Conservation (phyloP, 768 basidiomycete genomes). For the Kondoa malvinella region DNA sequence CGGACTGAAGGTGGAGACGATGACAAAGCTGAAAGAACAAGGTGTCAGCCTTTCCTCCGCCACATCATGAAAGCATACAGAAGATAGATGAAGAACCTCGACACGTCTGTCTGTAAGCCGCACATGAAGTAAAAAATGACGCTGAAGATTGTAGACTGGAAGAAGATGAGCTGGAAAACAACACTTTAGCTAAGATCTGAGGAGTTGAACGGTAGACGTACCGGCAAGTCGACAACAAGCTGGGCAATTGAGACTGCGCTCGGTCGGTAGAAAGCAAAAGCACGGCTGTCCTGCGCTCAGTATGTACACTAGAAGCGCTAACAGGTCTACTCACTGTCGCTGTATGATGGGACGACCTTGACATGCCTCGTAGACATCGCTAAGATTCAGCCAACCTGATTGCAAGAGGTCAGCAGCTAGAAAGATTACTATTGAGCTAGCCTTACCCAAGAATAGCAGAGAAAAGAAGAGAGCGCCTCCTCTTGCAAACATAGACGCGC, state of each 20-base stretch:
- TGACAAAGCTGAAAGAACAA: background rate
- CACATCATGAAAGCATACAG: too few relatives aligned
- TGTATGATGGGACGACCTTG: background rate
- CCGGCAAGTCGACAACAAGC: conserved; percentile 34
- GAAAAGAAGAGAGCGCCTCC: background rate
- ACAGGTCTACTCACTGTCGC: background rate
- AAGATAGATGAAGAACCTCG: conserved; percentile 10
- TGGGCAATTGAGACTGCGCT: conserved; percentile 33
- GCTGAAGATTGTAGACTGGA: conserved; percentile 29
- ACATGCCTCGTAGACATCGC: background rate
- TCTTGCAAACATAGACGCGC: background rate
- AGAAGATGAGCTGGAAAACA: conserved; percentile 20
- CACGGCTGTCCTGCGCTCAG: background rate
- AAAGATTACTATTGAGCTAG: too few relatives aligned
- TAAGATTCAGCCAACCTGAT: conserved; percentile 1
- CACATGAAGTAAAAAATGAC: conserved; percentile 36
- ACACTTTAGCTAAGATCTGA: background rate
- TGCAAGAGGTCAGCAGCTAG: too few relatives aligned
- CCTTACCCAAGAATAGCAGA: background rate
- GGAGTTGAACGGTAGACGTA: background rate
- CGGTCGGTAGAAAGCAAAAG: conserved; percentile 36
- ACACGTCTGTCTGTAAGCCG: conserved; percentile 29
- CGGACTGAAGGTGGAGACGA: background rate
- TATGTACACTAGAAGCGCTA: background rate
- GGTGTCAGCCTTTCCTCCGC: too few relatives aligned